A percentile compares a stretch with the other conserved stretches of the same genome.
These are phyloP conservation scores for Trypanosoma boissoni DNA, from an alignment of 208 protist genomes.

Conservation along the genomic window DNA sequence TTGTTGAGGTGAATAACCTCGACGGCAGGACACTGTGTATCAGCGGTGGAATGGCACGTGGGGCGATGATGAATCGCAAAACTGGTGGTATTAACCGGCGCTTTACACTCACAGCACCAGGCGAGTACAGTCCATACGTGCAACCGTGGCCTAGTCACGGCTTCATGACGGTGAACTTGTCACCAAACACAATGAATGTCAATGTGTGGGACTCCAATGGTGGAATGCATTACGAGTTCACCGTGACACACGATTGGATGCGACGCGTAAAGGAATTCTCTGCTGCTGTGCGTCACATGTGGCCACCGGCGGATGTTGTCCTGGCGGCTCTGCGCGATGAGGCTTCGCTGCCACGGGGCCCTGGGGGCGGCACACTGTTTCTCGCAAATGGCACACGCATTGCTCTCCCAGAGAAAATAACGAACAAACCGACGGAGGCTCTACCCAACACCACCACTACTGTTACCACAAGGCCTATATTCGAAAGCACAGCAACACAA, in stretches of 20 bases:
- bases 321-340: slow-evolving; percentile 26
- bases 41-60: slow-evolving; percentile 25
- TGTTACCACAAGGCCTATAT: background rate
- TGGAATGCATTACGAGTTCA: slow-evolving; percentile 23
- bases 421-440: background rate
- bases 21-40: slow-evolving; percentile 13
- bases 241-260: slow-evolving; percentile 26
- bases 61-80: slow-evolving; percentile 13
- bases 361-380: slow-evolving; percentile 22
- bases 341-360: slow-evolving; percentile 14
- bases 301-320: slow-evolving; percentile 16
- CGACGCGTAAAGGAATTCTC: slow-evolving; percentile 4
- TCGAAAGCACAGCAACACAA: background rate
- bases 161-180: slow-evolving; percentile 23
- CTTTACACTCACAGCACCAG: slow-evolving; percentile 21
- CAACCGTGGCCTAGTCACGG: slow-evolving; percentile 22
- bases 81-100: slow-evolving; percentile 11
- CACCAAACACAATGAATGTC: slow-evolving; percentile 26
- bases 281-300: background rate
- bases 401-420: slow-evolving; percentile 4
- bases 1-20: slow-evolving; percentile 27
- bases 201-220: slow-evolving; percentile 23
- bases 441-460: background rate
- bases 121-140: slow-evolving; percentile 22
- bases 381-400: slow-evolving; percentile 10